A percentile compares a stretch with the other conserved stretches of the same genome.
These are phyloP conservation scores for Magnolia kwangsiensis DNA, from an alignment of 164 flowering plant genomes.

Conservation along the genomic window DNA sequence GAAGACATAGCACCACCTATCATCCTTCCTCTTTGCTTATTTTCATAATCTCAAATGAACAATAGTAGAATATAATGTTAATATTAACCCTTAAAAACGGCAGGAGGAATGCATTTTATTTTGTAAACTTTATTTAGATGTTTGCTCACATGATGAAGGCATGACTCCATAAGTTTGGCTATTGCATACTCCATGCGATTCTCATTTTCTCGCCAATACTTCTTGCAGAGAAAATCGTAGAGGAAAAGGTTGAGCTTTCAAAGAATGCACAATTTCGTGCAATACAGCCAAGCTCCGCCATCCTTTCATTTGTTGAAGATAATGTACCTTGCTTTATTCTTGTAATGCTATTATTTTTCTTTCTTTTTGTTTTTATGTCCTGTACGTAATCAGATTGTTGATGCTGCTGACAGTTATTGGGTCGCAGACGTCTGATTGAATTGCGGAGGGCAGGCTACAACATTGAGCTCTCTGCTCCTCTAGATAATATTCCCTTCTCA, in stretches of 20 bases:
- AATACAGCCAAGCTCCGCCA: constrained; percentile 77
- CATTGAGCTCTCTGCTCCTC: constrained; percentile 65
- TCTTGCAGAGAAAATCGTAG: constrained; percentile 33
- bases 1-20: too few species aligned
- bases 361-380: background rate
- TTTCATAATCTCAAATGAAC: too few species aligned
- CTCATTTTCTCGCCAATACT: background rate
- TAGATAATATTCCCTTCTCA: constrained; percentile 81
- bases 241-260: constrained; percentile 48
- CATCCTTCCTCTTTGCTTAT: too few species aligned
- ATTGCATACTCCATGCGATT: background rate
- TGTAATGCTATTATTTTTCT: background rate
- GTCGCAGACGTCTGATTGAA: constrained; percentile 80
- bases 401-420: constrained; percentile 58
- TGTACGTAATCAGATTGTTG: background rate
- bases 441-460: constrained; percentile 83
- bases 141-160: background rate
- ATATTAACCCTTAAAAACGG: background rate
- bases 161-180: background rate
- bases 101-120: background rate
- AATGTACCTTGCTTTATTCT: constrained; percentile 47
- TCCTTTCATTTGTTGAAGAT: constrained; percentile 84
- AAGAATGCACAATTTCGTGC: constrained; percentile 96
- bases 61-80: too few species aligned
- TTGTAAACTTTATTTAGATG: background rate